phyloP scores from a whole-genome alignment of 1,284 basidiomycete species.

The Melampsora larici-populina region DNA sequence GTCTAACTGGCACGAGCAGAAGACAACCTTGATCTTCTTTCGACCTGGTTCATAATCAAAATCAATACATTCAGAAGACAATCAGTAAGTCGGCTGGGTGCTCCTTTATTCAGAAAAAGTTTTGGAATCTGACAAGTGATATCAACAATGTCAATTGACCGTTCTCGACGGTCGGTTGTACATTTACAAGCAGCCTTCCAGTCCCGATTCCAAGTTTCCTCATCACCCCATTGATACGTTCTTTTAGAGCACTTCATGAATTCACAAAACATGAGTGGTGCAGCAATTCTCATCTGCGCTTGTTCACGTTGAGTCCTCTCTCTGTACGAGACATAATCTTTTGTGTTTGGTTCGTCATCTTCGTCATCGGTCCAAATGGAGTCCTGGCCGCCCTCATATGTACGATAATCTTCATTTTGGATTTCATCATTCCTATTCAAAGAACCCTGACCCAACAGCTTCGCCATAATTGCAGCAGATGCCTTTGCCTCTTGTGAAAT shows the following conservation, averaged over 20 bases:
- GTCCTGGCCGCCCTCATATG: too few species aligned
- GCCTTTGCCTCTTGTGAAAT: background rate
- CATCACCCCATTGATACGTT: background rate
- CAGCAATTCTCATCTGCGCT: too few species aligned
- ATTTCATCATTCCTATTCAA: too few species aligned
- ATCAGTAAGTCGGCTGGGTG: background rate
- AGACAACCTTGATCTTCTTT: background rate
- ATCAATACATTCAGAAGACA: background rate
- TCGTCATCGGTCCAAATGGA: too few species aligned
- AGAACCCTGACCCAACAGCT: too few species aligned
- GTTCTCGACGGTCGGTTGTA: background rate
- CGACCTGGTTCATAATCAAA: background rate
- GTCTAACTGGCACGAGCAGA: too few species aligned
- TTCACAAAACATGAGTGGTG: conserved; percentile 11
- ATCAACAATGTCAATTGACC: background rate
- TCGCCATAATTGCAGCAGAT: too few species aligned
- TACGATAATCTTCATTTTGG: too few species aligned
- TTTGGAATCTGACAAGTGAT: background rate
- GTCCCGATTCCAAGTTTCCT: background rate
- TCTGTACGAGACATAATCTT: too few species aligned
- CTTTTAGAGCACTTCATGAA: background rate
- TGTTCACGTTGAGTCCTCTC: too few species aligned
- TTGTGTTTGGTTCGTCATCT: too few species aligned
- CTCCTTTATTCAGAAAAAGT: too few species aligned
- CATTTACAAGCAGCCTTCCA: background rate